Base-by-base conservation (phyloP, 306 rosid genomes). In the Castanea sativa region DNA sequence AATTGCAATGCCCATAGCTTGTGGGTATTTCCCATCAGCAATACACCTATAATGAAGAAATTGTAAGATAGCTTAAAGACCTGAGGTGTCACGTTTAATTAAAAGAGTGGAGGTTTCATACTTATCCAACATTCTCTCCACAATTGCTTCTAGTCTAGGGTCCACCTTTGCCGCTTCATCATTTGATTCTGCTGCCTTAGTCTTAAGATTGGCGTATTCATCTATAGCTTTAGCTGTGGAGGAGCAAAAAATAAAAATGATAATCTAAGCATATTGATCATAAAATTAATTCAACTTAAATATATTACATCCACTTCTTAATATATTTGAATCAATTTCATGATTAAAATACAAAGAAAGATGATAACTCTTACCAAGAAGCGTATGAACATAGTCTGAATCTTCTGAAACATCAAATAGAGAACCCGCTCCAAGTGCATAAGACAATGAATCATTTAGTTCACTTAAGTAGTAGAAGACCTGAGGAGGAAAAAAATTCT, bases 101-200 rank as follows among this genome's bases (percentile, higher is more conserved):
- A 56, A 76, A 49, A 45, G 69, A 35, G 77, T 8, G 51, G 29
- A 18, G 19, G 69, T 59, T 56, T 69, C 97, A 60, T 93, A 95
- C 99, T 95, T 95, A 29, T 93, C 94, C 85, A 95, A 87, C 97
- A 95, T 85, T 81, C 99, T 91, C 91, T 95, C 99, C 73, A 95
- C 98, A 13, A 95, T 93, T 25, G 97, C 94, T 86, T 95, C 99
- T 89, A 95, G 84, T 79, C 99, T 88, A 45, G 98, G 89, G 79
- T 95, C 99, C 81, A 90, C 87, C 73, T 79, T 88, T 56, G 76
- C 77, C 41, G 87, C 90, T 78, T 84, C 88, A 73, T 76, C 87
- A 74, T 83, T 88, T 81, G 97, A 86, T 83, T 91, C 98, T 4
- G 92, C 92, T 23, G 91, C 97, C 91, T 95, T 90, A 19, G 89